A percentile compares a stretch with the other conserved stretches of the same genome.
Conservation (phyloP, 2,329 filamentous ascomycete genomes). For the Acrodontium crateriforme region DNA sequence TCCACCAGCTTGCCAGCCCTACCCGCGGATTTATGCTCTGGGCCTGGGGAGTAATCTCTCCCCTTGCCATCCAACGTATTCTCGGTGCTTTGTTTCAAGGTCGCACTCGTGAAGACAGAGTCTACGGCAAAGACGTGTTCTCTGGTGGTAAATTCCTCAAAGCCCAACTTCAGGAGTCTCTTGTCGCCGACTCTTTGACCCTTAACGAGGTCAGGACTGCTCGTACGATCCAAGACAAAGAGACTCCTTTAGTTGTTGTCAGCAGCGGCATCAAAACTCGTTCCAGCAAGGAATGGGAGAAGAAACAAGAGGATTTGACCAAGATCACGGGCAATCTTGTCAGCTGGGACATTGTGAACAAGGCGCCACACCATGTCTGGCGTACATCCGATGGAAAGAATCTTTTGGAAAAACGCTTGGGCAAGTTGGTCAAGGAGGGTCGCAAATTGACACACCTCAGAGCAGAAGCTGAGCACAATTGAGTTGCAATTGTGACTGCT, state of each 20-base stretch:
- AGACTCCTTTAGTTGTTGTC: conserved; percentile 65
- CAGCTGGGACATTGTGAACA: conserved; percentile 74
- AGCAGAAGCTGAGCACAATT: too few relatives aligned
- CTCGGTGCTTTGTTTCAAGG: conserved; percentile 70
- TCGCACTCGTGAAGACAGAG: conserved; percentile 65
- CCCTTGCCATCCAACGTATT: conserved; percentile 70
- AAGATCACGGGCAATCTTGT: conserved; percentile 65
- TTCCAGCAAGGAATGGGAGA: conserved; percentile 58
- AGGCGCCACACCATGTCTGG: conserved; percentile 83
- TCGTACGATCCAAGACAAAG: conserved; percentile 60
- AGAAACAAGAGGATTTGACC: conserved; percentile 73
- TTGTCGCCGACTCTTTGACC: conserved; percentile 74
- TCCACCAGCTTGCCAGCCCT: conserved; percentile 52
- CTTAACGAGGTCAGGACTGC: conserved; percentile 70
- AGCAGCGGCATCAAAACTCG: conserved; percentile 64
- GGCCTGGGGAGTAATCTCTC: conserved; percentile 73
- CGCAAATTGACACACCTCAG: too few relatives aligned
- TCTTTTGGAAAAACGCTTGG: conserved; percentile 65
- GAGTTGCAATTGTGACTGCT: too few relatives aligned
- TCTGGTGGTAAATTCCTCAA: conserved; percentile 77
- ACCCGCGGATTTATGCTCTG: conserved; percentile 71
- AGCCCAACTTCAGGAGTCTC: conserved; percentile 79
- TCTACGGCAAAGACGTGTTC: conserved; percentile 67
- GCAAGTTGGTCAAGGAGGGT: conserved; percentile 49
- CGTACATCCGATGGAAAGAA: conserved; percentile 55